Percentiles rank a stretch among this genome's conserved stretches.
Evolutionary conservation across 73 alveolate species (phyloP).

Genomic region (Tetrahymena borealis): DNA sequence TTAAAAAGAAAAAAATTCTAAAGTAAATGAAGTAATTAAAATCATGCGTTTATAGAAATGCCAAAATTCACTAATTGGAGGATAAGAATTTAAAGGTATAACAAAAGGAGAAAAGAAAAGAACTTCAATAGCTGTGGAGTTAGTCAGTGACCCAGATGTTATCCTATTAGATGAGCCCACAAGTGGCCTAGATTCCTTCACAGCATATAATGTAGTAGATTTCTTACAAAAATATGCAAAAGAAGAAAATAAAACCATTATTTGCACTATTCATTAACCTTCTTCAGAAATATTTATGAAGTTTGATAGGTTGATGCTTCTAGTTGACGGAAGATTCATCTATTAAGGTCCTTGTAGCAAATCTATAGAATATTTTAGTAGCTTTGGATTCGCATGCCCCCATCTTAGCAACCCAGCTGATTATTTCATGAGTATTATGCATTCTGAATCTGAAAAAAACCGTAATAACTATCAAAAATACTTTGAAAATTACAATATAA

Average conservation of each 20-base stretch:
- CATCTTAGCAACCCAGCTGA: conserved; percentile 74
- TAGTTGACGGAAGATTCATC: conserved; percentile 68
- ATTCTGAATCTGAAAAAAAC: conserved; percentile 9
- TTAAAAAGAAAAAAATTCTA: conserved; percentile 24
- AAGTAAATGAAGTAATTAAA: conserved; percentile 54
- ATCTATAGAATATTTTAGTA: conserved; percentile 53
- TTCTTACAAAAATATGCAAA: conserved; percentile 51
- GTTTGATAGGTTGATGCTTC: conserved; percentile 69
- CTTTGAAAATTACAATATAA: background rate
- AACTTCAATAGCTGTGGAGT: conserved; percentile 82
- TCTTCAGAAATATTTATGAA: conserved; percentile 67
- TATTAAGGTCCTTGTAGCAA: conserved; percentile 39
- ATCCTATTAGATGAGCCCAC: conserved; percentile 82
- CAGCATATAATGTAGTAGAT: conserved; percentile 63
- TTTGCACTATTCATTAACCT: conserved; percentile 83
- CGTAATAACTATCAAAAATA: conserved; percentile 4
- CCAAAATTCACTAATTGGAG: conserved; percentile 71
- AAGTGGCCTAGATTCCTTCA: conserved; percentile 68
- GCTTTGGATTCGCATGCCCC: conserved; percentile 60
- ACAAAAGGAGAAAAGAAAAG: conserved; percentile 90
- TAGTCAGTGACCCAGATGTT: conserved; percentile 74
- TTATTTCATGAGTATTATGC: conserved; percentile 46
- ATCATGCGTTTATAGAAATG: conserved; percentile 53
- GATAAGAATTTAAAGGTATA: conserved; percentile 68
- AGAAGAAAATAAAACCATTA: conserved; percentile 60